Evolutionary conservation across 108 stramenopile species (phyloP), one percentile per base, ranked within the genome.

Genomic region (Pseudonitzschia multiseries): DNA sequence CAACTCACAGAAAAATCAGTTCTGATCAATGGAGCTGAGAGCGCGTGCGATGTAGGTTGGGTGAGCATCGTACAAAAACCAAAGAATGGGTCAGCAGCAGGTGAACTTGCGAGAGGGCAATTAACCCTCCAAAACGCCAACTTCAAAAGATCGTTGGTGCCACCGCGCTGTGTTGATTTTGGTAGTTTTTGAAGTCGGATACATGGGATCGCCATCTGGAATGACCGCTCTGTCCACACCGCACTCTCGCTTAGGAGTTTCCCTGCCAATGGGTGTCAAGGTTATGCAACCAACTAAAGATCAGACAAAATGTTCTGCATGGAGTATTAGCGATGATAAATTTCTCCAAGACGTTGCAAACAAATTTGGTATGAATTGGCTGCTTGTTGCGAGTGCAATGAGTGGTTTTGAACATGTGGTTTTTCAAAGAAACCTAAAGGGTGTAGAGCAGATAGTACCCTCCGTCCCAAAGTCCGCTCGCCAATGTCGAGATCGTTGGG

Each of bases 201-300:
- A 81, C 52, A 44, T 85, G 42, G 26, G 74, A 2, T 74, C 70
- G 15, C 65, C 75, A 13, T 56, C 68, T 24, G 84, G 84, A 18
- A 81, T 83, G 82, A 78, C 76, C 4, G 77, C 51, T 28, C 65
- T 79, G 27, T 63, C 69, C 12, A 56, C 79, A 14, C 74, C 75
- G 15, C 69, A 69, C 8, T 66, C 57, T 57, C 62, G 75, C 22
- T 32, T 73, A 36, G 87, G 90, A 27, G 81, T 94, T 21, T 79
- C 72, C 5, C 64, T 91, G 43, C 93, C 90, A 13, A 81, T 91
- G 85, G 90, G 87, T 29, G 90, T 91, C 13, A 89, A 86, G 71
- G 67, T 84, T 21, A 75, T 81, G 28, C 81, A 77, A 36, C 28
- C 61, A 18, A 8, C 68, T 4, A 32, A 69, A 6, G 79, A 72